Base-by-base conservation (phyloP, 805 yeast genomes). In the Candida wancherniae region DNA sequence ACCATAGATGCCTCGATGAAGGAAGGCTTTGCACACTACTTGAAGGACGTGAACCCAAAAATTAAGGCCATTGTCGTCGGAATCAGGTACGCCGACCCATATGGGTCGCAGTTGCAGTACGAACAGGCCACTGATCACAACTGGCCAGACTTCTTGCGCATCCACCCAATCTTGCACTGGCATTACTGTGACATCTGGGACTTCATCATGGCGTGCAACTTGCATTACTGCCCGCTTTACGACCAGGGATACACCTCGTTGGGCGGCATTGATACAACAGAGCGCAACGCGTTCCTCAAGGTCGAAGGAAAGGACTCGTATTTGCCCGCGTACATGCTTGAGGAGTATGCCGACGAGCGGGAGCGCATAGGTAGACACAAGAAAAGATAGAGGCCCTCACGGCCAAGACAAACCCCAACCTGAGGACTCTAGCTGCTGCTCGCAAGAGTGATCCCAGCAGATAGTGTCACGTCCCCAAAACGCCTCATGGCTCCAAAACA, bases 101-200 rank as follows among this genome's bases (percentile, higher is more conserved):
- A 71, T 55, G 92, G 95, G 0, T 63, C 61, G 2, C 44, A 61
- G 13, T 61, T 90, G 26, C 39, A 61, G 16, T 67, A 72, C 26
- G 71, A 84, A 31, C 94, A 86, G 50, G 57, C 50, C 22, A 92
- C 98, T 0, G 96, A 90, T 50, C 80, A 78, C 36, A 78, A 86
- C 36, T 92, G 97, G 97, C 98, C 98, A 4, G 61, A 67, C 16
- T 90, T 92, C 51, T 58, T 80, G 40, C 60, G 98, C 29, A 64
- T 88, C 4, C 94, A 88, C 48, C 97, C 98, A 0, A 77, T 92
- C 5, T 65, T 92, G 24, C 84, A 84, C 34, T 92, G 97, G 97
- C 73, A 73, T 23, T 82, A 84, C 44, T 70, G 72, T 13, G 84
- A 87, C 35, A 69, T 92, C 3, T 92, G 98, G 98, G 75, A 75